Evolutionary conservation across 2,329 filamentous ascomycete genomes (phyloP), one percentile per base, ranked within the genome.

Genomic region (Aspergillus sp.): DNA sequence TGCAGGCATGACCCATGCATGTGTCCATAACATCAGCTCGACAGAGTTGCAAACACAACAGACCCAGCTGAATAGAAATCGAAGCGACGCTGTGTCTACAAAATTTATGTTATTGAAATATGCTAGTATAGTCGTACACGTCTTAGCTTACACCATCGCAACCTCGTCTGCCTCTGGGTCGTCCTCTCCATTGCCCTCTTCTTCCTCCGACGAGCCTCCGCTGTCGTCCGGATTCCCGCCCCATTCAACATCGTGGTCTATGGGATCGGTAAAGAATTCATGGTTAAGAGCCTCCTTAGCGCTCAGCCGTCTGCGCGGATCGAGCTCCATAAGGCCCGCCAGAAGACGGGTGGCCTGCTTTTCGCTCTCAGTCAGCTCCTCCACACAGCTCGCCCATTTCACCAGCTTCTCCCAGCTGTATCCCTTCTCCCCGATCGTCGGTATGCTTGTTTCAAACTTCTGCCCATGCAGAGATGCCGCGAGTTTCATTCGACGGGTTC

Each of bases 371-470:
- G 61, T 64, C 43, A 72, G 69, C 39, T 72, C 71, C 35, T 75
- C 78, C 14, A 86, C 76, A 39, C 82, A 84, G 15, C 86, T 94
- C 51, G 86, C 91, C 91, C 91, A 98, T 30, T 94, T 69, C 42
- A 98, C 80, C 46, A 98, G 91, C 63, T 93, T 91, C 60, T 94
- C 86, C 48, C 94, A 78, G 4, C 75, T 79, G 57, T 93, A 93
- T 1, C 91, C 91, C 26, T 78, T 75, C 44, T 82, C 78, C 26
- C 84, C 85, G 45, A 98, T 82, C 1, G 85, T 95, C 1, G 89
- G 89, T 36, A 98, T 86, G 38, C 77, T 93, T 0, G 85, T 91
- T 60, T 98, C 86, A 42, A 96, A 86, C 36, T 93, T 78, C 49
- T 88, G 84, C 1, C 91, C 91, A 52, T 98, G 91, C 31, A 94